A percentile compares a stretch with the other conserved stretches of the same genome.
Evolutionary conservation across 768 basidiomycete species (phyloP).

Genomic region (Tylopilus sp.): DNA sequence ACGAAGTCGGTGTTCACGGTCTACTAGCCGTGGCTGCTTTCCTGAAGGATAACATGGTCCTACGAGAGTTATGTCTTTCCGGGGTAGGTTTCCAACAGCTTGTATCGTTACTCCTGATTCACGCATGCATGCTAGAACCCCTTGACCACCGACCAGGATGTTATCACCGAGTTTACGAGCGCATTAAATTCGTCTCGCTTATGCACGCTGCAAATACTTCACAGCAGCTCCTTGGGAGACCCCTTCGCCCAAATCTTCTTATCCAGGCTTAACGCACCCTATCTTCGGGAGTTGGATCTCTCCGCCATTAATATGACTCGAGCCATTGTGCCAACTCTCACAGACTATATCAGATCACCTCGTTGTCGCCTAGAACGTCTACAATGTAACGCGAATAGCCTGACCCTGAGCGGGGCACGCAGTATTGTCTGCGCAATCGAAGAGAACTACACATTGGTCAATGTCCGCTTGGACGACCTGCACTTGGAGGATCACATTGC

Average conservation of each 20-base stretch:
- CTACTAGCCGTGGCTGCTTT: slow-evolving; percentile 53
- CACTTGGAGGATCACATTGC: slow-evolving; percentile 23
- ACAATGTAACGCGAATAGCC: slow-evolving; percentile 52
- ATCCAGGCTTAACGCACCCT: slow-evolving; percentile 43
- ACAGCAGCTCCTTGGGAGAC: slow-evolving; percentile 49
- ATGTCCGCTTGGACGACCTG: slow-evolving; percentile 52
- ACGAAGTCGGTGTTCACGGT: slow-evolving; percentile 52
- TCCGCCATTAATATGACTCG: slow-evolving; percentile 48
- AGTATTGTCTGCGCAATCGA: slow-evolving; percentile 45
- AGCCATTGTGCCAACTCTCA: slow-evolving; percentile 38
- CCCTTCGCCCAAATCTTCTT: slow-evolving; percentile 48
- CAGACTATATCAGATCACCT: slow-evolving; percentile 48
- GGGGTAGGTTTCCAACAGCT: slow-evolving; percentile 40
- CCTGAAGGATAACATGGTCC: slow-evolving; percentile 40
- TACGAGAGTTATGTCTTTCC: slow-evolving; percentile 54
- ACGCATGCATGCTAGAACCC: slow-evolving; percentile 33
- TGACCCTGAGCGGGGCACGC: slow-evolving; percentile 44
- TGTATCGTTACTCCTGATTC: slow-evolving; percentile 12
- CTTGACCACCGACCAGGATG: slow-evolving; percentile 36
- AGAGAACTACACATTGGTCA: slow-evolving; percentile 44
- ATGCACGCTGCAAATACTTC: slow-evolving; percentile 47
- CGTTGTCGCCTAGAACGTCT: slow-evolving; percentile 48
- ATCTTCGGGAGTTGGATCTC: slow-evolving; percentile 54
- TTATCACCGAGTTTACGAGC: slow-evolving; percentile 38
- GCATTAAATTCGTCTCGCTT: slow-evolving; percentile 56